A percentile compares a stretch with the other conserved stretches of the same genome.
Evolutionary conservation across 441 rosid genomes (phyloP).

Genomic region (Mallotus repandus): DNA sequence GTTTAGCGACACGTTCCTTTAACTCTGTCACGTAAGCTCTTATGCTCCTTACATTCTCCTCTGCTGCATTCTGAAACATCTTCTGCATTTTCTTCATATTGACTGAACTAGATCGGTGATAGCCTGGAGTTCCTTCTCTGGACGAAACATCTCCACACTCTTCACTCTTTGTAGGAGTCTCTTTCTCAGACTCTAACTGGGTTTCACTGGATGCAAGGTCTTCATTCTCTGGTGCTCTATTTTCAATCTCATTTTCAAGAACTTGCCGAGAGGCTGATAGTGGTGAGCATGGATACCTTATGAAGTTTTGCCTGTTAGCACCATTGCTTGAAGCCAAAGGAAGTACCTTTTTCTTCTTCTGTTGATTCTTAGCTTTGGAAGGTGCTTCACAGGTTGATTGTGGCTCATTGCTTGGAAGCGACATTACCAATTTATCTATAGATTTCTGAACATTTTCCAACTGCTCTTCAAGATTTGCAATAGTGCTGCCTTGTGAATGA

Average conservation of each 20-base stretch:
- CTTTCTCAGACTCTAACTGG: constrained; percentile 55
- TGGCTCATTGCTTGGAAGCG: constrained; percentile 67
- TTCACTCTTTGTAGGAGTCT: constrained; percentile 71
- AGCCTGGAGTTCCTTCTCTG: constrained; percentile 76
- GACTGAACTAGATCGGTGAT: constrained; percentile 77
- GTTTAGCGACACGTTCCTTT: constrained; percentile 97
- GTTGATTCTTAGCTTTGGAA: constrained; percentile 63
- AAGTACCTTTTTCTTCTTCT: constrained; percentile 79
- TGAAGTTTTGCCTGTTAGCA: constrained; percentile 63
- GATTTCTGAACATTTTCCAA: constrained; percentile 97
- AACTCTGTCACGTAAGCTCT: constrained; percentile 89
- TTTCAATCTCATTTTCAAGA: constrained; percentile 69
- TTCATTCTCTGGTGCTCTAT: constrained; percentile 72
- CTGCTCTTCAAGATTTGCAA: constrained; percentile 90
- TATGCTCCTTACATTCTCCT: constrained; percentile 97
- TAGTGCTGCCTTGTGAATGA: constrained; percentile 92
- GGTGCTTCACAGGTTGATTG: constrained; percentile 47
- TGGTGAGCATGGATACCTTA: constrained; percentile 93
- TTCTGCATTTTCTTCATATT: constrained; percentile 99
- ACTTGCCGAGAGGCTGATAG: constrained; percentile 76
- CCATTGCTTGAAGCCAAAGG: constrained; percentile 80
- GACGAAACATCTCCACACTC: constrained; percentile 85
- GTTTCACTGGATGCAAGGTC: constrained; percentile 38
- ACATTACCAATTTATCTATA: constrained; percentile 91
- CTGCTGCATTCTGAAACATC: constrained; percentile 98